These are phyloP conservation scores for Pseudoperonospora humuli DNA, from an alignment of 352 stramenopile species.

Conservation along the genomic window DNA sequence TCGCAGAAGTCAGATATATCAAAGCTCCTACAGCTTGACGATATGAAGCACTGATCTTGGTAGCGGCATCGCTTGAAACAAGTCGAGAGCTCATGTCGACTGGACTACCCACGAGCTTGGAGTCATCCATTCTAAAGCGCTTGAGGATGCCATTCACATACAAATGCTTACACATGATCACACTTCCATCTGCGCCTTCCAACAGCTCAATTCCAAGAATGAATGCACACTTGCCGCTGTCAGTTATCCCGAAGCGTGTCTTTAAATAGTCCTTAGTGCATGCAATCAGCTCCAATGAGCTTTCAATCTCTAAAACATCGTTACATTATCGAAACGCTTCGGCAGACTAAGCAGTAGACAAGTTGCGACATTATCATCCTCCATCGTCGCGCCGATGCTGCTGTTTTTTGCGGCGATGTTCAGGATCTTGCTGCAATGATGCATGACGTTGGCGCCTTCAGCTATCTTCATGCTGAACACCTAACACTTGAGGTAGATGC, in stretches of 20 bases:
- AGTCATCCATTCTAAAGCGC: slow-evolving; percentile 17
- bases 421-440: not conserved
- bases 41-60: slow-evolving; percentile 6
- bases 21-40: slow-evolving; percentile 11
- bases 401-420: not conserved
- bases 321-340: slow-evolving; percentile 1
- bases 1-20: slow-evolving; percentile 13
- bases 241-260: slow-evolving; percentile 16
- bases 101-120: slow-evolving; percentile 4
- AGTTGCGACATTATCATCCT: not conserved
- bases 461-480: not conserved
- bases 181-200: slow-evolving; percentile 5
- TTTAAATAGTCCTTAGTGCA: slow-evolving; percentile 11
- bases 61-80: not conserved
- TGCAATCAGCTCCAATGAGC: slow-evolving; percentile 3
- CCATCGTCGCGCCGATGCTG: not conserved
- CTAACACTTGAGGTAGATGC: not conserved
- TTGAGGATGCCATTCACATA: slow-evolving; percentile 19
- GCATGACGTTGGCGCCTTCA: not conserved
- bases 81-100: slow-evolving; percentile 2
- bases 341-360: not conserved
- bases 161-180: slow-evolving; percentile 3
- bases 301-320: slow-evolving; percentile 7
- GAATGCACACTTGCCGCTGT: slow-evolving; percentile 17
- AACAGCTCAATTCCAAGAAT: slow-evolving; percentile 13